Evolutionary conservation across 192 early-diverging fungal genomes (phyloP), one percentile per base, ranked within the genome.

Genomic region (Diversispora epigaea): DNA sequence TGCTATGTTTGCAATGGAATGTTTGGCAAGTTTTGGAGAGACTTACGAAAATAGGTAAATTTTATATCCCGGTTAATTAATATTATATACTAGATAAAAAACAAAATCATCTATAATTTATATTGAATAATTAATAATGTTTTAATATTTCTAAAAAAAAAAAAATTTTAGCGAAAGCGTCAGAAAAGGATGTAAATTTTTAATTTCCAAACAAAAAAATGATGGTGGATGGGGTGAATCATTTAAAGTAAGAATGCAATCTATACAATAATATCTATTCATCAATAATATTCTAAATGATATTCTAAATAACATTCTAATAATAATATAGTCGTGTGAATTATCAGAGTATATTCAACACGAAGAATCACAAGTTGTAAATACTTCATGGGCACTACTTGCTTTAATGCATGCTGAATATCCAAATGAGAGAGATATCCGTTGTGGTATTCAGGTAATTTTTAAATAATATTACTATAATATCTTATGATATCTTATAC

Each of bases 141-240:
- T n/a, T n/a, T 32, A 32, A 32, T 32, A 32, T 32, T 32, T 32
- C 2, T 32, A 32, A 32, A 32, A 32, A 32, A 32, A 32, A 32
- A 32, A 32, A 32, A 32, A 32, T 32, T 32, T 41, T 74, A 88
- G 89, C 73, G 84, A 83, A 4, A 46, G 80, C 56, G 85, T 90
- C 25, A 86, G 84, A 76, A 83, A 83, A 45, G 97, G 90, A 1
- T 99, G 97, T 77, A 91, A 95, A n/a, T 98, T 97, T 77, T 69
- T 99, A 63, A 81, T 96, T 22, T 87, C 90, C 9, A 93, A 93
- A 68, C 97, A 99, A 86, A 85, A 88, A 58, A 79, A 66, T 12
- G 97, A 99, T 76, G 97, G 97, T 72, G 97, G 97, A 5, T 99
- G 97, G 97, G 97, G 97, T 73, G 97, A 99, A 82, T 81, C 88